These are phyloP conservation scores for Magnusiomyces ingens DNA, from an alignment of 1,139 yeast species.

Conservation along the genomic window DNA sequence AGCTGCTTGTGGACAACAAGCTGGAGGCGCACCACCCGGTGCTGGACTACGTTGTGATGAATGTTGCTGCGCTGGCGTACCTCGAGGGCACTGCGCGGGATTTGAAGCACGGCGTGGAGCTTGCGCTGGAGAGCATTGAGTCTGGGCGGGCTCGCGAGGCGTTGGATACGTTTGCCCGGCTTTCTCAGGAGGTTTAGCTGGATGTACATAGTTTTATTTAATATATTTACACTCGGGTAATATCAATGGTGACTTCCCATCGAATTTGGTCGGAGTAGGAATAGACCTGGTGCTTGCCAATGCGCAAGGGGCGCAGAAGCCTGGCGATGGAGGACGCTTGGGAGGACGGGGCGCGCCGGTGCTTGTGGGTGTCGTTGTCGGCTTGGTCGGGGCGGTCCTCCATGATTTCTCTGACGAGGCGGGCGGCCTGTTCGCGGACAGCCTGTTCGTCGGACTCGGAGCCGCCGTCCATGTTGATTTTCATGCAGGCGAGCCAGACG, in stretches of 20 bases:
- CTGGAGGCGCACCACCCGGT: constrained; percentile 54
- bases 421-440: background rate
- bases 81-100: constrained; percentile 59
- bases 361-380: background rate
- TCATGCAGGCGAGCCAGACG: constrained; percentile 37
- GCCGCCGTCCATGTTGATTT: constrained; percentile 31
- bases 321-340: constrained; percentile 4
- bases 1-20: constrained; percentile 49
- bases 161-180: constrained; percentile 49
- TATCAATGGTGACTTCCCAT: constrained; percentile 39
- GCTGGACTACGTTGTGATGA: constrained; percentile 79
- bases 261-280: constrained; percentile 12
- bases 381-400: background rate
- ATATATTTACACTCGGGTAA: constrained; percentile 18
- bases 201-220: background rate
- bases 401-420: constrained; percentile 2
- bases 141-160: constrained; percentile 61
- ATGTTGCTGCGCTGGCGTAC: constrained; percentile 80
- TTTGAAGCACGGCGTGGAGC: constrained; percentile 71
- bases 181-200: constrained; percentile 20
- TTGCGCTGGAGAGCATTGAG: constrained; percentile 62
- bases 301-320: constrained; percentile 5
- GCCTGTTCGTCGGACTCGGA: background rate
- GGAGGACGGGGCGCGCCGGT: background rate
- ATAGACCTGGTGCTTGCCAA: background rate